Evolutionary conservation across 2,329 filamentous ascomycete genomes (phyloP), one percentile per base, ranked within the genome.

Genomic region (Pseudocercospora vitis): DNA sequence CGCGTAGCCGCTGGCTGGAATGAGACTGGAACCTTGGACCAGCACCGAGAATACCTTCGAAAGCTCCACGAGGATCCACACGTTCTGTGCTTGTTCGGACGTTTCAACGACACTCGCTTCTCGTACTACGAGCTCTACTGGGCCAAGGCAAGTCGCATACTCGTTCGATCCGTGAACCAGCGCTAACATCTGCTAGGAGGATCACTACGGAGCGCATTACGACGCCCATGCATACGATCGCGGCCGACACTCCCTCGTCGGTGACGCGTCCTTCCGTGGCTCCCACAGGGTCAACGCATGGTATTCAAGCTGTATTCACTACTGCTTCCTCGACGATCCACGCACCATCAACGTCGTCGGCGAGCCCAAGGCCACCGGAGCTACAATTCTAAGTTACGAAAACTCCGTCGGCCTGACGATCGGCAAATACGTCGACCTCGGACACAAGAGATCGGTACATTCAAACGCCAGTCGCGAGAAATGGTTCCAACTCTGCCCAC

Each of bases 121-220:
- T 84, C 86, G 0, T 91, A 91, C 68, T 90, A 88, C 67, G 88
- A 91, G 70, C 76, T 90, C 2, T 91, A 90, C 69, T 91, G 87
- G 87, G 85, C 83, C 33, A 84, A 83, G 76, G 47, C 39, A 7
- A 11, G 45, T 80, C 81, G 72, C 57, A 7, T 23, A 14, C 4
- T 6, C 21, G 9, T 19, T 8, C 70, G 62, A 11, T 40, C 32
- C 16, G 7, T 21, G 21, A 16, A 14, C 21, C 23, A 53, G n/a
- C 42, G 16, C 40, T 52, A 47, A 39, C 16, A 54, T 58, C 76
- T 16, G 5, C 3, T 26, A 49, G 47, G 81, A 84, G 68, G 81
- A 84, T 58, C 78, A 82, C 56, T 77, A 80, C 60, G 81, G 81
- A 37, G 80, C 80, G 0, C 78, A 84, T 68, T 82, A 81, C 63